These are phyloP conservation scores for Barbarea vulgaris DNA, from an alignment of 345 rosid genomes.

Conservation along the genomic window DNA sequence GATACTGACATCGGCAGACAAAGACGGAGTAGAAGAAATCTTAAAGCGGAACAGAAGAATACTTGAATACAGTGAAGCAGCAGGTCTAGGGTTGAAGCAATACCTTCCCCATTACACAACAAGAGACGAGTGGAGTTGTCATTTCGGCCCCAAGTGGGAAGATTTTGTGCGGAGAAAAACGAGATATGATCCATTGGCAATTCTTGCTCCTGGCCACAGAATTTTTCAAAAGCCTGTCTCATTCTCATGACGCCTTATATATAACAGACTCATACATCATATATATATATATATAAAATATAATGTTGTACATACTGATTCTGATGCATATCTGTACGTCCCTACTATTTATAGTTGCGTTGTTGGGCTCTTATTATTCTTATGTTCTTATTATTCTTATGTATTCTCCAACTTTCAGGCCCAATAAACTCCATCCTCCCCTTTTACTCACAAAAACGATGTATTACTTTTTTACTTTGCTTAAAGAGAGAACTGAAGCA, in stretches of 20 bases:
- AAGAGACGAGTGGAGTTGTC: conserved; percentile 77
- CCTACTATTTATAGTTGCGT: too few relatives aligned
- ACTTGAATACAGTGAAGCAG: conserved; percentile 63
- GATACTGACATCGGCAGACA: conserved; percentile 79
- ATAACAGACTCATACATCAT: too few relatives aligned
- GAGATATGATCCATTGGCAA: conserved; percentile 77
- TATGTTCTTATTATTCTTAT: too few relatives aligned
- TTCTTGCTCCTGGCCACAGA: conserved; percentile 92
- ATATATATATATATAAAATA: too few relatives aligned
- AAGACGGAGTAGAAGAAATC: conserved; percentile 70
- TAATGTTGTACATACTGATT: not conserved
- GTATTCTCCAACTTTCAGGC: not conserved
- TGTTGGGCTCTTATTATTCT: too few relatives aligned
- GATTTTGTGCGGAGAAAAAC: conserved; percentile 69
- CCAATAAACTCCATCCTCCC: not conserved
- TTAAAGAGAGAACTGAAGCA: too few relatives aligned
- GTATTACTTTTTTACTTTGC: too few relatives aligned
- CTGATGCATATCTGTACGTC: not conserved
- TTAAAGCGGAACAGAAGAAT: conserved; percentile 67
- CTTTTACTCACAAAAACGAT: too few relatives aligned
- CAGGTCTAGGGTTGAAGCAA: conserved; percentile 72
- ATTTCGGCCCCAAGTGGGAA: conserved; percentile 82
- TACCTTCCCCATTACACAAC: conserved; percentile 83
- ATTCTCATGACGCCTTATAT: conserved; percentile 38
- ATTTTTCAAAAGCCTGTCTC: conserved; percentile 67